Evolutionary conservation across 495 filamentous ascomycete species (phyloP).

Genomic region (Bryoglossum gracile): DNA sequence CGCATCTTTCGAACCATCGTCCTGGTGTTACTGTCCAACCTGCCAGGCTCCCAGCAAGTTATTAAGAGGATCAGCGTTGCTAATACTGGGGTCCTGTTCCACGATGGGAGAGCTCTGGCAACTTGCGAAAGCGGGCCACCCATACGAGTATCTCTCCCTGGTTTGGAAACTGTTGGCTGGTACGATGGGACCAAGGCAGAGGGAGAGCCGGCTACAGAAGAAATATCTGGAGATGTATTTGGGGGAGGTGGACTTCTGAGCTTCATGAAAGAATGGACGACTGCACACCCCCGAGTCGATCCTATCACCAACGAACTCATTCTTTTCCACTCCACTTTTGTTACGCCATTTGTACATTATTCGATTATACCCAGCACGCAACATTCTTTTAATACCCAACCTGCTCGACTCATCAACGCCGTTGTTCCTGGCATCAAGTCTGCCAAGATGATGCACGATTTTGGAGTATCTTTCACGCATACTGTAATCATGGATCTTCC

Average conservation of each 20-base stretch:
- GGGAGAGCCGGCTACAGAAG: slow-evolving; percentile 32
- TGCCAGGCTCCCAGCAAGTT: slow-evolving; percentile 43
- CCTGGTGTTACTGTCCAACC: slow-evolving; percentile 44
- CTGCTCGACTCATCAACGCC: slow-evolving; percentile 32
- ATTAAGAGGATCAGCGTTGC: slow-evolving; percentile 58
- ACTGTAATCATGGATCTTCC: slow-evolving; percentile 63
- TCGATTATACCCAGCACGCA: slow-evolving; percentile 43
- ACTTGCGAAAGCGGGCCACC: slow-evolving; percentile 63
- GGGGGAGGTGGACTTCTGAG: slow-evolving; percentile 43
- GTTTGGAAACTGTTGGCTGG: slow-evolving; percentile 58
- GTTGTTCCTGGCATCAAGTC: slow-evolving; percentile 47
- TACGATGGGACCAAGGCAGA: slow-evolving; percentile 48
- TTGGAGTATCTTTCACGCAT: slow-evolving; percentile 51
- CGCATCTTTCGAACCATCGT: slow-evolving; percentile 44
- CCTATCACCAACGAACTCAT: slow-evolving; percentile 52
- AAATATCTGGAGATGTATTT: slow-evolving; percentile 28
- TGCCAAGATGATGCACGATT: slow-evolving; percentile 67
- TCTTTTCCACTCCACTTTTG: slow-evolving; percentile 53
- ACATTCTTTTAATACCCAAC: slow-evolving; percentile 14
- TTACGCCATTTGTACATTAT: slow-evolving; percentile 57
- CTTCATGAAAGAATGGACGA: slow-evolving; percentile 61
- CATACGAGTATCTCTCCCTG: slow-evolving; percentile 51
- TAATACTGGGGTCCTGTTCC: slow-evolving; percentile 55
- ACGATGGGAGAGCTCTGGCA: slow-evolving; percentile 57
- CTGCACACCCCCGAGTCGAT: slow-evolving; percentile 59